phyloP scores from a whole-genome alignment of 345 rosid species.

The Linum trigynum region DNA sequence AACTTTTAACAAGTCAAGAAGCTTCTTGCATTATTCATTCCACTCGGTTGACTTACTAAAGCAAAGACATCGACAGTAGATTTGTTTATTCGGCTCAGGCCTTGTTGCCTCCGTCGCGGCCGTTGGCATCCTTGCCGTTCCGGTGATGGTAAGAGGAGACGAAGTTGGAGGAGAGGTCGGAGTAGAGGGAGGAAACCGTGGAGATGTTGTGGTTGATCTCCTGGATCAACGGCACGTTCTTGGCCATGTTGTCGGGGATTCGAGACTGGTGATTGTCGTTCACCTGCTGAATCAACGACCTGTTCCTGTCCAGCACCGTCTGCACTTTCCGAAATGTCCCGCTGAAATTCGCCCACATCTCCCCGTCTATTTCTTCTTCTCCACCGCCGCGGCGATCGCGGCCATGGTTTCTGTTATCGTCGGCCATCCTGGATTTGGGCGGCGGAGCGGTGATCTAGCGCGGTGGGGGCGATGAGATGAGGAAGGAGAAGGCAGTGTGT shows the following conservation, averaged over 20 bases:
- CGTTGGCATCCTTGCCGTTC: conserved; percentile 14
- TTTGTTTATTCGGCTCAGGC: conserved; percentile 1
- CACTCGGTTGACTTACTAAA: not conserved
- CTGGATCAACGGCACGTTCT: conserved; percentile 82
- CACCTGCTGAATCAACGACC: conserved; percentile 68
- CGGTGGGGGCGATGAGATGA: no score
- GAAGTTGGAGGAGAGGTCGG: conserved; percentile 52
- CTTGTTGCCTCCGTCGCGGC: conserved; percentile 2
- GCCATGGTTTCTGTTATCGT: not conserved
- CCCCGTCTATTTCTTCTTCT: conserved; percentile 31
- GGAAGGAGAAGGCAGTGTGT: no score
- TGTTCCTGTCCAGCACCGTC: conserved; percentile 73
- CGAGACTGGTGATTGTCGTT: conserved; percentile 83
- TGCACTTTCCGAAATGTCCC: conserved; percentile 55
- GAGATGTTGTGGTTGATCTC: conserved; percentile 79
- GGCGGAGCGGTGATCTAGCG: not conserved
- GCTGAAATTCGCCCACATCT: conserved; percentile 51
- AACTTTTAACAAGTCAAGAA: no score
- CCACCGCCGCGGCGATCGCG: conserved; percentile 16
- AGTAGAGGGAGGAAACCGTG: conserved; percentile 68
- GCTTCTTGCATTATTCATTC: no score
- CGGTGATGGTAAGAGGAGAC: conserved; percentile 33
- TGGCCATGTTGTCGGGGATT: conserved; percentile 68
- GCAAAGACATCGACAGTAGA: not conserved
- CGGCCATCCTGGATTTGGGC: conserved; percentile 5